Percentiles rank a stretch among this genome's conserved stretches.
Evolutionary conservation across 331 rosid species (phyloP).

Genomic region (Acacia concinna): DNA sequence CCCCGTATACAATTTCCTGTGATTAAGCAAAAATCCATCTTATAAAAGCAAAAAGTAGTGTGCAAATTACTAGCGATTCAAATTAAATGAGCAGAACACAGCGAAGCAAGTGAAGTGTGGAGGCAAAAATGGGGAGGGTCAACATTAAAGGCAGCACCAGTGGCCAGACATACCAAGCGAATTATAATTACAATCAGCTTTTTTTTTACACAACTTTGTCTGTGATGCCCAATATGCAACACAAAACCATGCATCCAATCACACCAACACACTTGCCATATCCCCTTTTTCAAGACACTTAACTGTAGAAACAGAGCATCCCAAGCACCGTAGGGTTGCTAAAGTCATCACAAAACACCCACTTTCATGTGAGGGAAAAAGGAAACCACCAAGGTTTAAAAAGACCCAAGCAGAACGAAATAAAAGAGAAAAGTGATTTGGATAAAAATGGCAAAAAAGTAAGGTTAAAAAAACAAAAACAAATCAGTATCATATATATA

Average conservation of each 20-base stretch:
- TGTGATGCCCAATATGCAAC: constrained; percentile 59
- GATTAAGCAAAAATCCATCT: constrained; percentile 2
- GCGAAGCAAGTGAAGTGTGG: constrained; percentile 29
- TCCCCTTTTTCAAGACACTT: constrained; percentile 44
- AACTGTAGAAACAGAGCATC: constrained; percentile 37
- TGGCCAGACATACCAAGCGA: constrained; percentile 60
- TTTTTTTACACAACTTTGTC: constrained; percentile 33
- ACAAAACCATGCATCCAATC: constrained; percentile 55
- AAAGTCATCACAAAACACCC: constrained; percentile 36
- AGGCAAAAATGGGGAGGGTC: constrained; percentile 44
- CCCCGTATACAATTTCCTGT: not conserved
- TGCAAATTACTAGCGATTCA: constrained; percentile 13
- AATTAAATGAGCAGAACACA: constrained; percentile 37
- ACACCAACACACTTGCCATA: constrained; percentile 40
- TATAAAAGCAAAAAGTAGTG: constrained; percentile 20
- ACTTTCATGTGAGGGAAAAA: not conserved
- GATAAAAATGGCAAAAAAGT: not conserved
- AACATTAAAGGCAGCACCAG: constrained; percentile 38
- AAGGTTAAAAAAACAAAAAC: constrained; percentile 14
- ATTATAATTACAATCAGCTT: constrained; percentile 52
- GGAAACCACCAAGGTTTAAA: not conserved
- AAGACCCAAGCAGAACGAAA: not conserved
- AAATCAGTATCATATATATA: not conserved
- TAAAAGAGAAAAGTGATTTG: not conserved
- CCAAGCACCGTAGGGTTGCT: constrained; percentile 48